Percentiles rank a stretch among this genome's conserved stretches.
Evolutionary conservation across 1,284 basidiomycete species (phyloP).

Genomic region (Dichomitus squalens): DNA sequence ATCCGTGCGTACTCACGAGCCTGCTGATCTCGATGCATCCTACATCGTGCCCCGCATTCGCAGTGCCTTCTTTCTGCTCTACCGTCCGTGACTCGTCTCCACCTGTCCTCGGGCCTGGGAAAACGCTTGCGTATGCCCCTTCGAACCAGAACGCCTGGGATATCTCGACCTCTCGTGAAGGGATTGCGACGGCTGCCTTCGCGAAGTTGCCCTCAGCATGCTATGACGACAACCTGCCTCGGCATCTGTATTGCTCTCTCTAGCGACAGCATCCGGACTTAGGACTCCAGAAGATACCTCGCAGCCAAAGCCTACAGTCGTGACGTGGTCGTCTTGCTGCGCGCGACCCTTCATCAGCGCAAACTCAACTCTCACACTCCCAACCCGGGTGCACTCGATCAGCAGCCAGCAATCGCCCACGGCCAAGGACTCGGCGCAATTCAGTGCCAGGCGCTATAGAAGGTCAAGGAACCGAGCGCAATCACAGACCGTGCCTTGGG

Average conservation of each 20-base stretch:
- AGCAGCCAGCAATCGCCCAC: no score
- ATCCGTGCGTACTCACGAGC: not conserved
- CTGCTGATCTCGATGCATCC: slow-evolving; percentile 7
- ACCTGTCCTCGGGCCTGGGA: slow-evolving; percentile 4
- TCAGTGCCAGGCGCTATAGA: slow-evolving; percentile 9
- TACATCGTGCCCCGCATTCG: slow-evolving; percentile 3
- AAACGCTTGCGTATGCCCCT: slow-evolving; percentile 4
- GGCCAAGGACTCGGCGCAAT: slow-evolving; percentile 1
- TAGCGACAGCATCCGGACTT: no score
- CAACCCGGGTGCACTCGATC: no score
- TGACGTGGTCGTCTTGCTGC: no score
- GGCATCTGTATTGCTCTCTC: no score
- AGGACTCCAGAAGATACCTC: no score
- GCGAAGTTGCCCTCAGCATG: no score
- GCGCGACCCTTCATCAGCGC: no score
- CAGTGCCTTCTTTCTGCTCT: not conserved
- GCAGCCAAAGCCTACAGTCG: no score
- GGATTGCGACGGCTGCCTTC: not conserved
- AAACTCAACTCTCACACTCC: no score
- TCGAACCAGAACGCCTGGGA: not conserved
- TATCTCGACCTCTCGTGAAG: slow-evolving; percentile 4
- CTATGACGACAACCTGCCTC: no score
- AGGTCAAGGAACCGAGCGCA: slow-evolving; percentile 1
- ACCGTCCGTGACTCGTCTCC: not conserved
- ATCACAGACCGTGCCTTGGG: slow-evolving; percentile 15